Percentiles rank a stretch among this genome's conserved stretches.
Evolutionary conservation across 106 monocot genomes (phyloP).

Genomic region (Chionographis japonica): DNA sequence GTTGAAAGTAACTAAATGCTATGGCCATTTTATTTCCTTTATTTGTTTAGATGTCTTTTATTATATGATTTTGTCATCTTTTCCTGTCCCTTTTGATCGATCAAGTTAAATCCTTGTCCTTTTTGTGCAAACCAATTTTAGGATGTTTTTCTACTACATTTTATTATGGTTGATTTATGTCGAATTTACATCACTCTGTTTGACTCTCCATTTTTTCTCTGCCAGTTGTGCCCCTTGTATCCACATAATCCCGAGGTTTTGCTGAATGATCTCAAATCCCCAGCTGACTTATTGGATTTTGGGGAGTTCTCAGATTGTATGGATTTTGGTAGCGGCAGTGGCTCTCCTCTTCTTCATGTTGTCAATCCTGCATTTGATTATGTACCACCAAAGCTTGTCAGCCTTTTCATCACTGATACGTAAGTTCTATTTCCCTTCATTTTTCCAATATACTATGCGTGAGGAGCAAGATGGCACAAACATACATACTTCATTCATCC

Average conservation of each 20-base stretch:
- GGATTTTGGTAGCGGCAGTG: conserved; percentile 63
- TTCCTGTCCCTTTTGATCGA: too few relatives aligned
- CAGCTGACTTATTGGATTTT: conserved; percentile 87
- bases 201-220: not conserved
- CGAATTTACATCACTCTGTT: not conserved
- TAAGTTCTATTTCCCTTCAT: conserved; percentile 28
- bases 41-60: too few relatives aligned
- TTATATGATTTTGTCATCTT: too few relatives aligned
- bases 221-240: conserved; percentile 90
- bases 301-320: conserved; percentile 94
- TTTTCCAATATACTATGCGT: conserved; percentile 4
- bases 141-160: not conserved
- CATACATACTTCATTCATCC: too few relatives aligned
- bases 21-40: too few relatives aligned
- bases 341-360: conserved; percentile 83
- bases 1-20: too few relatives aligned
- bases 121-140: not conserved
- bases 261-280: conserved; percentile 83
- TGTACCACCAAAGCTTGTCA: conserved; percentile 94
- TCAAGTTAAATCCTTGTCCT: too few relatives aligned
- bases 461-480: not conserved
- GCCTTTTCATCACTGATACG: conserved; percentile 98
- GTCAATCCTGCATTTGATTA: conserved; percentile 96
- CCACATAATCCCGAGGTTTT: conserved; percentile 96
- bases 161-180: not conserved